Base-by-base conservation (phyloP, 495 filamentous ascomycete species). In the Penicillium bialowiezense region DNA sequence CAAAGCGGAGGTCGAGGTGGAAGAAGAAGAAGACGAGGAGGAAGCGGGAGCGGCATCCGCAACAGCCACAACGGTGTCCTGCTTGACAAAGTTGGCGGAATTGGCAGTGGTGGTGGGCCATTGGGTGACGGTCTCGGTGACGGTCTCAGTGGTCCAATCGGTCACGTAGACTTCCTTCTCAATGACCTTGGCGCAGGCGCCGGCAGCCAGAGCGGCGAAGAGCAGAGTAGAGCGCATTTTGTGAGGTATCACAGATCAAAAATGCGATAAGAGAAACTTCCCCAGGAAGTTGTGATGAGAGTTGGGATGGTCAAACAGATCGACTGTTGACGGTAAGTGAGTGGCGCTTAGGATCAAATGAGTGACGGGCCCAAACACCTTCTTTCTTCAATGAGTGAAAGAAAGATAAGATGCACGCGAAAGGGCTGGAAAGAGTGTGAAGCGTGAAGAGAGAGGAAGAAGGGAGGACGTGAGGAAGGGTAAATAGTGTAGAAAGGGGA, bases 191-290 rank as follows among this genome's bases (percentile, higher is more conserved):
- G 80, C 84, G 52, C 81, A 56, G 41, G 76, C 80, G 67, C 86
- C 71, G 51, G 80, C 68, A 41, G 83, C 86, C 60, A 86, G 69
- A 36, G 78, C 76, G 59, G 81, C 74, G 56, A 89, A 51, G 44
- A 88, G 43, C 45, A 82, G 60, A 26, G 86, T 83, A 46, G 76
- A 82, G 67, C 81, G 88, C 89, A 95, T 93, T 29, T 26, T 47
- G 24, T 19, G 48, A 26, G 4, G 23, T 36, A 52, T 58, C 47
- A 60, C 58, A 63, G 66, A 58, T 65, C 63, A 63, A 61, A 46
- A 26, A 34, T 28, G 45, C 12, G 21, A 43, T 14, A 13, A 44
- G 48, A 34, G 32, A 48, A 51, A 68, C 70, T 73, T 73, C 71
- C 31, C 70, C 70, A 63, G 70, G 70, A 73, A 75, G 71, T 60